These are phyloP conservation scores for Plasmodium gonderi DNA, from an alignment of 169 alveolate species.

Conservation along the genomic window DNA sequence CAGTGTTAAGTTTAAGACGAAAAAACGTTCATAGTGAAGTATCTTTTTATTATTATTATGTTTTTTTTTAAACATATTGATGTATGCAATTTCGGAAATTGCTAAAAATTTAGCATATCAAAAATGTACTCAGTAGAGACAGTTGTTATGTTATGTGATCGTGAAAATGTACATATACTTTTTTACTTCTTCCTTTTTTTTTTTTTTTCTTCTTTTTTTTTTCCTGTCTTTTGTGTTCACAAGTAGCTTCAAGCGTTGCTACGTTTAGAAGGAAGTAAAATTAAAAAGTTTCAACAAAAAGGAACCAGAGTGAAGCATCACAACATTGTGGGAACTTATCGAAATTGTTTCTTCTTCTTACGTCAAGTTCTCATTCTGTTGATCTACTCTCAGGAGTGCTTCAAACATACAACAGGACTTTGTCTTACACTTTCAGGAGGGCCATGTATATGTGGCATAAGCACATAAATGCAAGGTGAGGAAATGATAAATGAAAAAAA, in stretches of 20 bases:
- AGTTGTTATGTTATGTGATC: background rate
- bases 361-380: background rate
- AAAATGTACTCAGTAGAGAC: background rate
- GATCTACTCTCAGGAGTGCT: background rate
- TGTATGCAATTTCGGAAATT: background rate
- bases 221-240: background rate
- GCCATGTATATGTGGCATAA: background rate
- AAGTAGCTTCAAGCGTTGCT: background rate
- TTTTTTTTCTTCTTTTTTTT: no score
- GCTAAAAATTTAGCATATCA: background rate
- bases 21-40: background rate
- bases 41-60: background rate
- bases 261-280: background rate
- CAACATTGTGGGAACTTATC: background rate
- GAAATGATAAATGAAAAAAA: no score
- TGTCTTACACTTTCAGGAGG: background rate
- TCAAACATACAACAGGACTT: background rate
- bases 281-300: background rate
- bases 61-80: background rate
- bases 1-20: background rate
- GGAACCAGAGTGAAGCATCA: background rate
- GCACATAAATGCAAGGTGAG: background rate
- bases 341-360: background rate
- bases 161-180: background rate
- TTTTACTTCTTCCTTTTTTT: background rate